Percentiles rank a stretch among this genome's conserved stretches.
Conservation (phyloP, 345 rosid genomes). For the Eutrema heterophyllum region DNA sequence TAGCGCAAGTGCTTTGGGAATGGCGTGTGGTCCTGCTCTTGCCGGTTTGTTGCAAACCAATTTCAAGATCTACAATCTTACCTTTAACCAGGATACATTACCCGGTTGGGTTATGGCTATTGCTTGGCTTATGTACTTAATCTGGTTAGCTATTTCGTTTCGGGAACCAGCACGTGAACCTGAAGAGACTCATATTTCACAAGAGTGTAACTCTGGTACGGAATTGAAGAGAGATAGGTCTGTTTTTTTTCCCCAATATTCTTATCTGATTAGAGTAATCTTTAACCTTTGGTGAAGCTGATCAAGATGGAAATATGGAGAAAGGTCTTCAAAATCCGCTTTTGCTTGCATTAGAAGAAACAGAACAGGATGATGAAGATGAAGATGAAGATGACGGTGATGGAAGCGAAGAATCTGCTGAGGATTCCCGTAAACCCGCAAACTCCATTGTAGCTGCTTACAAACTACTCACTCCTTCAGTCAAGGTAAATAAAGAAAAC, state of each 20-base stretch:
- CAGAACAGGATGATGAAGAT: conserved; percentile 44
- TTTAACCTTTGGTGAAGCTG: conserved; percentile 43
- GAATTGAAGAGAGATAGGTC: background rate
- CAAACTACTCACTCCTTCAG: conserved; percentile 87
- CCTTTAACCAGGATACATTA: conserved; percentile 69
- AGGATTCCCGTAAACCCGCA: conserved; percentile 60
- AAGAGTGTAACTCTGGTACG: conserved; percentile 48
- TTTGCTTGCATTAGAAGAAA: conserved; percentile 47
- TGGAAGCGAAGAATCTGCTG: conserved; percentile 61
- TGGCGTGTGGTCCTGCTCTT: conserved; percentile 99
- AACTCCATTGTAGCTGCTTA: conserved; percentile 69
- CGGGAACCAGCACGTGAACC: conserved; percentile 58
- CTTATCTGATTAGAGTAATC: background rate
- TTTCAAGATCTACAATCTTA: conserved; percentile 65
- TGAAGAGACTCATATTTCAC: conserved; percentile 38
- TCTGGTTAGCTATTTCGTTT: conserved; percentile 76
- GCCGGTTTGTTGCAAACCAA: conserved; percentile 82
- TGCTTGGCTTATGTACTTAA: conserved; percentile 80
- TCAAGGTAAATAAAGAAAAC: conserved; percentile 45
- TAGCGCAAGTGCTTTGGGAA: conserved; percentile 99
- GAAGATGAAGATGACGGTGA: conserved; percentile 58
- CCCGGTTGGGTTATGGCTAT: conserved; percentile 97
- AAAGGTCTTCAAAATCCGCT: conserved; percentile 66
- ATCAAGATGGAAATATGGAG: conserved; percentile 47
- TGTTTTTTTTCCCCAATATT: background rate